A percentile compares a stretch with the other conserved stretches of the same genome.
phyloP scores from a whole-genome alignment of 2,329 filamentous ascomycete genomes.

The Paecilomyces niveus region DNA sequence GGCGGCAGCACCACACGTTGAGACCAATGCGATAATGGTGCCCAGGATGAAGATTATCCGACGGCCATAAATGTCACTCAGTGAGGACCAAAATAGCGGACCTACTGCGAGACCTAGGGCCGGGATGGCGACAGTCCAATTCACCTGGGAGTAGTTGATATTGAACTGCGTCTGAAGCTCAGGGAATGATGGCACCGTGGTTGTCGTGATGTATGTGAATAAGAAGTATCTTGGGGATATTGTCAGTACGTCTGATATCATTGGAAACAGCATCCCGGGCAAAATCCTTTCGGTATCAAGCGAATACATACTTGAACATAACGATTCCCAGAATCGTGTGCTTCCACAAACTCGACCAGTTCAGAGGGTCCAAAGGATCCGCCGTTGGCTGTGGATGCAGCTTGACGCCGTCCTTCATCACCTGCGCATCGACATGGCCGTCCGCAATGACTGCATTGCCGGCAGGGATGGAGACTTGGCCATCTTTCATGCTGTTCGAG shows the following conservation, averaged over 20 bases:
- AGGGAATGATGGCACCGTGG: conserved; percentile 48
- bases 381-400: conserved; percentile 37
- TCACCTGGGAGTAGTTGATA: conserved; percentile 42
- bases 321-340: conserved; percentile 45
- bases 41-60: conserved; percentile 44
- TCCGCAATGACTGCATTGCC: conserved; percentile 1
- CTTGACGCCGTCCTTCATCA: conserved; percentile 20
- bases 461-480: not conserved
- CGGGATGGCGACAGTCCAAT: conserved; percentile 50
- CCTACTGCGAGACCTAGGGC: conserved; percentile 46
- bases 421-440: conserved; percentile 5
- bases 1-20: conserved; percentile 37
- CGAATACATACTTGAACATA: conserved; percentile 42
- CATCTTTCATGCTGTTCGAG: not conserved
- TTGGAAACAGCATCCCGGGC: not conserved
- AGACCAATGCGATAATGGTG: conserved; percentile 34
- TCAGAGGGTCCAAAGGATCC: conserved; percentile 49
- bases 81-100: conserved; percentile 44
- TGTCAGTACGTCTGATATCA: conserved; percentile 1
- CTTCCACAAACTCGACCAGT: conserved; percentile 45
- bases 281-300: not conserved
- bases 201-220: conserved; percentile 54
- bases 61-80: conserved; percentile 48
- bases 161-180: conserved; percentile 42
- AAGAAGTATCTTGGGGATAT: conserved; percentile 43